Evolutionary conservation across 176 grass and related monocot genomes (phyloP).

Genomic region (Hordeum marinum): DNA sequence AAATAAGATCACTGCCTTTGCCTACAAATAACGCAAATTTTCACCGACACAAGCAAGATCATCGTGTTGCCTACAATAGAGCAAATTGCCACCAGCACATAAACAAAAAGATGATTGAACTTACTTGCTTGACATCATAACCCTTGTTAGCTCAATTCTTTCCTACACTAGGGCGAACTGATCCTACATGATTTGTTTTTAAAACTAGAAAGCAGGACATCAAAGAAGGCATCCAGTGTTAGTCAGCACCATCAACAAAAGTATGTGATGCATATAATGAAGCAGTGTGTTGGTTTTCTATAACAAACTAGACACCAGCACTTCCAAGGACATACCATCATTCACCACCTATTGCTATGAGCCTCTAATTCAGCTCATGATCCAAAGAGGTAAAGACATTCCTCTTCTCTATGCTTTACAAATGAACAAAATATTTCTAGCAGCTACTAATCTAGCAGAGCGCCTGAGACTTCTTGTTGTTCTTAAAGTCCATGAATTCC

Average conservation of each 20-base stretch:
- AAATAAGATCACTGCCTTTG: not conserved
- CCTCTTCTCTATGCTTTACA: not conserved
- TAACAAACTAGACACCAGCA: not conserved
- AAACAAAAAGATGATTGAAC: not conserved
- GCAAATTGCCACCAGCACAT: not conserved
- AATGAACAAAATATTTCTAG: not conserved
- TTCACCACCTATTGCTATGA: not conserved
- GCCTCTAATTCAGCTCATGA: not conserved
- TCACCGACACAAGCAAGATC: not conserved
- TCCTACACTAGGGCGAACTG: not conserved
- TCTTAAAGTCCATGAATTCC: not conserved
- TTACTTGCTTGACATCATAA: not conserved
- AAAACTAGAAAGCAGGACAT: not conserved
- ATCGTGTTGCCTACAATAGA: not conserved
- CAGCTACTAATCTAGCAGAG: not conserved
- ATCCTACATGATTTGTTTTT: not conserved
- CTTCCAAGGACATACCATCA: not conserved
- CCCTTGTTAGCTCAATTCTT: not conserved
- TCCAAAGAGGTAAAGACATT: not conserved
- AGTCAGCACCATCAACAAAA: not conserved
- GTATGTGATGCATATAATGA: not conserved
- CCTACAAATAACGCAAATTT: not conserved
- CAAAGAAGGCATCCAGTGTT: not conserved
- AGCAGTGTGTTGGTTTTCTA: not conserved
- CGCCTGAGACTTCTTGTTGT: not conserved